Evolutionary conservation across 2,329 filamentous ascomycete species (phyloP), one percentile per base, ranked within the genome.

Genomic region (Sporothrix variecibatus): DNA sequence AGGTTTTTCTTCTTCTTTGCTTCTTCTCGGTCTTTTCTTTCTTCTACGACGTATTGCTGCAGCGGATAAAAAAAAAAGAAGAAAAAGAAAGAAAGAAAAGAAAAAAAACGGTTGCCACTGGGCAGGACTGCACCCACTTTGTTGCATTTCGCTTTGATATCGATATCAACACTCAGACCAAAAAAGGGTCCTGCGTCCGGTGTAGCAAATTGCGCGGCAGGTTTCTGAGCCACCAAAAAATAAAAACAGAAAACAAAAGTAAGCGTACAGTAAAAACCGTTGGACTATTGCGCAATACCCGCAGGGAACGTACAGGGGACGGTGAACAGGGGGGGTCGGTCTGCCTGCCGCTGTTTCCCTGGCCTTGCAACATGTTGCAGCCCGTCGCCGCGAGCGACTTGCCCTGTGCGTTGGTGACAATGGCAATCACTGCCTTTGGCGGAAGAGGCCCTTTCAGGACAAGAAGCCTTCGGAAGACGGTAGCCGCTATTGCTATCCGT

Each of bases 251-350:
- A 62, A 11, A 62, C 31, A 3, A 65, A 64, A 40, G 20, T 3
- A 64, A 23, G 9, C 26, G 6, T 31, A 26, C 11, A 31, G n/a
- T 26, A 11, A 58, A 3, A 12, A 43, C 34, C 60, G 34, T 43
- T 64, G 34, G 26, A 43, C n/a, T 23, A 43, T 65, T 65, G 60
- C 60, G 62, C 38, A 43, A 67, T 67, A 20, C 62, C 7, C 62
- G 23, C 38, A 9, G 60, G 62, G 62, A 46, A 23, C 31, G 31
- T 23, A 40, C 58, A 64, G 31, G 58, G 38, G n/a, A 43, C 23
- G 23, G 15, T 28, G 23, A 23, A 28, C 62, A 67, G 62, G 62
- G 62, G 51, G 20, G 43, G 20, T 23, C n/a, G 11, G 62, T 23
- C 62, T 38, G 31, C 58, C 58, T 64, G 58, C 58, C 58, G 34